A percentile compares a stretch with the other conserved stretches of the same genome.
These are phyloP conservation scores for Crucibulum laeve DNA, from an alignment of 768 basidiomycete genomes.

Conservation along the genomic window DNA sequence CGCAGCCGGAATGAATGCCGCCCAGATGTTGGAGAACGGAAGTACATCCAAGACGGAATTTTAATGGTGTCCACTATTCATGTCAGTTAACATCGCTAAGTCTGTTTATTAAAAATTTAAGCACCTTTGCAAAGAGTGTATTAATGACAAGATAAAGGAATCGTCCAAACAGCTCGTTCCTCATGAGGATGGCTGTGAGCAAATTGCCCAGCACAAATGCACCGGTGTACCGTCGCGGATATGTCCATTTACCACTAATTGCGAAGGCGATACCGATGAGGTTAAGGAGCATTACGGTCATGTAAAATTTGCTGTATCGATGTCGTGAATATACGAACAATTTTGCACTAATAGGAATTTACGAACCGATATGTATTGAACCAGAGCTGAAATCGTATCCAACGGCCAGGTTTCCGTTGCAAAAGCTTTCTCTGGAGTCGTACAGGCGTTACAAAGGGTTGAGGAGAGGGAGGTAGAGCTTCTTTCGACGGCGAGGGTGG, in stretches of 20 bases:
- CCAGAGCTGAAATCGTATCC: constrained; percentile 66
- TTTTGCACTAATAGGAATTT: neutral
- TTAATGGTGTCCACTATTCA: constrained; percentile 39
- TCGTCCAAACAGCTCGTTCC: constrained; percentile 84
- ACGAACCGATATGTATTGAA: constrained; percentile 74
- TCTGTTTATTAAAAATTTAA: neutral
- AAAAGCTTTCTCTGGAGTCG: constrained; percentile 13
- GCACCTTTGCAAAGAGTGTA: constrained; percentile 73
- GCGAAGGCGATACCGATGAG: constrained; percentile 56
- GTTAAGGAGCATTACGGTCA: constrained; percentile 56
- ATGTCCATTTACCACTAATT: constrained; percentile 60
- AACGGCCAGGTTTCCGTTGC: constrained; percentile 40
- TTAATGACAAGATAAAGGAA: constrained; percentile 68
- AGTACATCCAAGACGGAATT: constrained; percentile 66
- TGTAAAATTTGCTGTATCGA: constrained; percentile 66
- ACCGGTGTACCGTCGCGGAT: constrained; percentile 61
- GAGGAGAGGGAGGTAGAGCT: neutral
- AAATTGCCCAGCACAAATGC: constrained; percentile 76
- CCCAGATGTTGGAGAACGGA: constrained; percentile 76
- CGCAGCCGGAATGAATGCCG: constrained; percentile 83
- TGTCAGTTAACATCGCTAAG: neutral
- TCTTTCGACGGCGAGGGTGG: neutral
- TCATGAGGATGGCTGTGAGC: constrained; percentile 65
- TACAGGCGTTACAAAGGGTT: neutral
- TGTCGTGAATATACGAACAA: neutral